Base-by-base conservation (phyloP, 1,139 yeast genomes). In the Kodamaea alishanica region DNA sequence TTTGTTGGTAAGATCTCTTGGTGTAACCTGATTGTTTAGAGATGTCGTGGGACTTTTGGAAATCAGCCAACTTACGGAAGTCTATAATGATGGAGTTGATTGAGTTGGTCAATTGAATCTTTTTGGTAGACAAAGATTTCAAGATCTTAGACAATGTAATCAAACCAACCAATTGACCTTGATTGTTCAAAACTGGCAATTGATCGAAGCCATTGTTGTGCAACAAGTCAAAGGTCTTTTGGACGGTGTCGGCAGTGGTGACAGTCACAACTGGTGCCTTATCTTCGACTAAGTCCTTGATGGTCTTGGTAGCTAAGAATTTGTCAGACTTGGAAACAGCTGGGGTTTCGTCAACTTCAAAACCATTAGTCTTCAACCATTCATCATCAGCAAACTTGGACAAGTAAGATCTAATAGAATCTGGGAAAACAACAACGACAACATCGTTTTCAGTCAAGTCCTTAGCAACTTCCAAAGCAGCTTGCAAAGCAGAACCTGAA, bases 361-460 rank as follows among this genome's bases (percentile, higher is more conserved):
- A 82, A 5, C 88, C 86, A 60, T 86, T 84, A 52, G 79, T 79
- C 61, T 75, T 77, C 86, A 87, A 80, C 96, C 96, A 87, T 65
- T 85, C 95, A 56, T 87, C 95, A 60, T 87, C 95, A 36, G 87
- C 92, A 58, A 87, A 87, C 67, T 87, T 87, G 49, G 92, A 80
- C 61, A 87, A 74, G 68, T 87, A 87, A 9, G 95, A 85, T 70
- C 96, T 81, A 55, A 87, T 79, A 32, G 92, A 82, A 60, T 87
- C 96, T 39, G 95, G 95, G 77, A 86, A 79, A 26, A 87, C 83
- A 33, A 84, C 90, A 30, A 87, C 95, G 44, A 87, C 74, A 26
- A 77, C 78, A 52, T 85, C 95, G 39, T 81, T 77, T 65, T 84
- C 88, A 37, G 84, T 75, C 56, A 86, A 73, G 41, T 77, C 81